These are phyloP conservation scores for Colletotrichum tofieldiae DNA, from an alignment of 2,329 filamentous ascomycete genomes.

Conservation along the genomic window DNA sequence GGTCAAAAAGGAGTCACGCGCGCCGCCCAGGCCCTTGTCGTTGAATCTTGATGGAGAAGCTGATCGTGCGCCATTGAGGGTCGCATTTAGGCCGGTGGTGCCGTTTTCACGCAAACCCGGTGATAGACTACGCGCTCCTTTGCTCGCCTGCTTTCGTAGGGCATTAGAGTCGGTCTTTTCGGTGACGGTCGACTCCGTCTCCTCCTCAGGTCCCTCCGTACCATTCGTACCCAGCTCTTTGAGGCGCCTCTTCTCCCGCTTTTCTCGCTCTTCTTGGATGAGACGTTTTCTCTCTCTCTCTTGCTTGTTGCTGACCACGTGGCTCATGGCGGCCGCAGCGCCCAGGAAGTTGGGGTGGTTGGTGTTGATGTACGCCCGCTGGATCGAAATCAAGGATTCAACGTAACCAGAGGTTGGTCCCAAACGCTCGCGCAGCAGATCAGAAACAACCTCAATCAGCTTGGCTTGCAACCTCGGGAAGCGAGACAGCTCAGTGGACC, in stretches of 20 bases:
- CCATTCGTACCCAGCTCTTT: slow-evolving; percentile 91
- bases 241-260: slow-evolving; percentile 84
- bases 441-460: slow-evolving; percentile 97
- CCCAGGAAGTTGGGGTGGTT: slow-evolving; percentile 99
- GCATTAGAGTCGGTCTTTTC: slow-evolving; percentile 67
- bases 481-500: slow-evolving; percentile 91
- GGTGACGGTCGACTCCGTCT: slow-evolving; percentile 63
- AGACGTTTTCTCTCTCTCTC: slow-evolving; percentile 89
- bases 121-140: slow-evolving; percentile 83
- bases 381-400: slow-evolving; percentile 96
- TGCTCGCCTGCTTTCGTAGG: slow-evolving; percentile 71
- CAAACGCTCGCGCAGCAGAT: slow-evolving; percentile 91
- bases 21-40: slow-evolving; percentile 71
- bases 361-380: slow-evolving; percentile 98
- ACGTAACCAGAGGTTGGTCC: slow-evolving; percentile 93
- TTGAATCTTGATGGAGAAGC: slow-evolving; percentile 75
- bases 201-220: slow-evolving; percentile 77
- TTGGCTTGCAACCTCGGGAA: slow-evolving; percentile 96
- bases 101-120: slow-evolving; percentile 83
- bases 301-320: slow-evolving; percentile 94
- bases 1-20: slow-evolving; percentile 93
- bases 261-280: slow-evolving; percentile 87
- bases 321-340: slow-evolving; percentile 96
- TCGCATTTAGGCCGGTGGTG: slow-evolving; percentile 71
- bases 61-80: slow-evolving; percentile 77